A percentile compares a stretch with the other conserved stretches of the same genome.
phyloP scores from a whole-genome alignment of 768 basidiomycete species.

The Hygrophorus pudorinus region DNA sequence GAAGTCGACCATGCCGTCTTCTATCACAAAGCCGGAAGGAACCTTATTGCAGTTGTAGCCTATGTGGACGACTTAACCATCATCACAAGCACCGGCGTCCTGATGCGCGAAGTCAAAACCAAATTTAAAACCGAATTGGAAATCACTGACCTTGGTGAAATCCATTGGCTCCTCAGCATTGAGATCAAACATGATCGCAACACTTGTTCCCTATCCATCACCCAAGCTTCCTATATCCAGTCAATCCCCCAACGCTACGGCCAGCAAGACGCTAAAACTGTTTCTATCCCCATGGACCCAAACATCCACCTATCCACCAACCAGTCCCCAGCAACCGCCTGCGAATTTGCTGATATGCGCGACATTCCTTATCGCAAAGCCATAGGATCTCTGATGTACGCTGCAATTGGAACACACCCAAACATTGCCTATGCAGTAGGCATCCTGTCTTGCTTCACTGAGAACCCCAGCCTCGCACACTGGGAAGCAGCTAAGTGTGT shows the following conservation, averaged over 20 bases:
- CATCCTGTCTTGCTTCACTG: conserved; percentile 17
- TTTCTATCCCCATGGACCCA: conserved; percentile 12
- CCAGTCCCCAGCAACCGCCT: conserved; percentile 8
- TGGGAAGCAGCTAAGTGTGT: conserved; percentile 12
- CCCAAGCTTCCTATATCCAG: conserved; percentile 21
- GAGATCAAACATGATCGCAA: conserved; percentile 10
- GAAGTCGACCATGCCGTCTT: conserved; percentile 19
- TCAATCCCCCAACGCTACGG: conserved; percentile 12
- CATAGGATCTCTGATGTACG: conserved; percentile 19
- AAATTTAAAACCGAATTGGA: conserved; percentile 14
- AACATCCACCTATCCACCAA: conserved; percentile 5
- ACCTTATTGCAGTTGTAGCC: conserved; percentile 14
- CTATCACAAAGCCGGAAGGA: conserved; percentile 7
- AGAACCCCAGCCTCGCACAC: conserved; percentile 20
- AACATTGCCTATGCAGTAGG: conserved; percentile 18
- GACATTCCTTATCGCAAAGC: conserved; percentile 9
- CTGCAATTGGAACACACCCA: conserved; percentile 15
- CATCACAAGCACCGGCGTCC: conserved; percentile 6
- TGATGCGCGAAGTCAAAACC: conserved; percentile 16
- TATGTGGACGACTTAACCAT: conserved; percentile 25
- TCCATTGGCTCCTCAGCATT: conserved; percentile 12
- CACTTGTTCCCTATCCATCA: conserved; percentile 15
- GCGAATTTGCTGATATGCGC: conserved; percentile 7
- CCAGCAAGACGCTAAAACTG: conserved; percentile 12
- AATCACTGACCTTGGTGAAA: conserved; percentile 13